Base-by-base conservation (phyloP, 208 protist genomes). In the Leishmania tropica region DNA sequence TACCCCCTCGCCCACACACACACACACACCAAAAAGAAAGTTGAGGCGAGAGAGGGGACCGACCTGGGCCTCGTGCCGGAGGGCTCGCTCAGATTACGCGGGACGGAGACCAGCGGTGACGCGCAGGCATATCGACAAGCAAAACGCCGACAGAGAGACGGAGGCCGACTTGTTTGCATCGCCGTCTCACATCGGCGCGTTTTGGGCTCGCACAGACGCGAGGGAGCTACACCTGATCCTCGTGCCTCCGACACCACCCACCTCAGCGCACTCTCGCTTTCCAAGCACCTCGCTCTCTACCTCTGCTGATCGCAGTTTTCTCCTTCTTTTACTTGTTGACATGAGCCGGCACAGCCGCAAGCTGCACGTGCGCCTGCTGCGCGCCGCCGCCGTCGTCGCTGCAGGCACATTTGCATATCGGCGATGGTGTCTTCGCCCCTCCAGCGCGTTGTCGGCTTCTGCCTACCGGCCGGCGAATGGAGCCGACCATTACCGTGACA, bases 361-460 rank as follows among this genome's bases (percentile, higher is more conserved):
- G 47, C 80, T 96, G 17, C 83, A 78, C 35, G 79, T 83, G 48
- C 83, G 83, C 74, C 62, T 83, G 3, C 48, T 89, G 8, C 89
- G 89, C n/a, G 81, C 85, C 28, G 81, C 60, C 11, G 81, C 53
- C 47, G 78, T 82, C 1, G 83, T 62, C 11, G 75, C 80, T 42
- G 70, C 45, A 3, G 77, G 75, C 5, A 81, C 76, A 28, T 76
- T 86, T 45, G 37, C 75, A 17, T 85, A 88, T 68, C 85, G 87
- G 13, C 91, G 93, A n/a, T 96, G 91, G 91, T 51, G 83, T 56
- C 83, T 96, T 15, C 83, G 91, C 1, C 45, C 85, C 35, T 78
- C 80, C 28, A 85, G 82, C 37, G 75, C 89, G 1, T 15, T 75
- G 42, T 78, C 78, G 42, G 83, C 78, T 21, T 79, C 82, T 19